Conservation (phyloP, 1,139 yeast genomes). For the Ogataea hybrid region DNA sequence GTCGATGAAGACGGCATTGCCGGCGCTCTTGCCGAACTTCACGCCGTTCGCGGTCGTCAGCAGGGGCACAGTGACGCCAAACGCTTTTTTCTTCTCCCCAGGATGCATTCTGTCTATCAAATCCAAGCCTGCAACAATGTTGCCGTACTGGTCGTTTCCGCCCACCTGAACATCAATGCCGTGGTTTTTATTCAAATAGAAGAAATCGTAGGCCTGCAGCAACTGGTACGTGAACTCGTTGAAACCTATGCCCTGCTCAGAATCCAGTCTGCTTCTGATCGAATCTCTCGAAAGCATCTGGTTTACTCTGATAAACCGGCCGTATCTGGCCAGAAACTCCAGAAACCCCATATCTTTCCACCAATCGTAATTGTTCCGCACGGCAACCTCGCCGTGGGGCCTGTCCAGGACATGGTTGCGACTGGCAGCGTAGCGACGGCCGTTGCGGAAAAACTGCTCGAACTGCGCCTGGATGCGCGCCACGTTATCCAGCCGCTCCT, state of each 20-base stretch:
- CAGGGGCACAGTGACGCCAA: conserved; percentile 87
- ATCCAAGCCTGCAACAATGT: conserved; percentile 94
- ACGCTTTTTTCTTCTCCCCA: conserved; percentile 37
- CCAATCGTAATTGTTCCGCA: conserved; percentile 72
- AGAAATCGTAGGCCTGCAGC: conserved; percentile 91
- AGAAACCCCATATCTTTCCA: conserved; percentile 77
- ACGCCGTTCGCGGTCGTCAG: conserved; percentile 88
- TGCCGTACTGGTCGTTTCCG: conserved; percentile 99
- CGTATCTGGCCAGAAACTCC: conserved; percentile 74
- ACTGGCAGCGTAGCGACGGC: conserved; percentile 57
- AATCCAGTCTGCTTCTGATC: conserved; percentile 66
- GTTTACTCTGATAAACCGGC: conserved; percentile 75
- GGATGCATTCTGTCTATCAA: conserved; percentile 60
- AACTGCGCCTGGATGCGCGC: conserved; percentile 61
- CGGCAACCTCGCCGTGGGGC: conserved; percentile 41
- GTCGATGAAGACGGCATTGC: conserved; percentile 91
- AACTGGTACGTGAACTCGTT: conserved; percentile 93
- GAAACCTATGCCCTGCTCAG: conserved; percentile 80
- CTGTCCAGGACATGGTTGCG: conserved; percentile 42
- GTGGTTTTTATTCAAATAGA: conserved; percentile 64
- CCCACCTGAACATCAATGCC: conserved; percentile 81
- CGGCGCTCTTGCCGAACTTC: conserved; percentile 96
- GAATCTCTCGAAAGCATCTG: conserved; percentile 91
- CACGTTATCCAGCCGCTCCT: conserved; percentile 58
- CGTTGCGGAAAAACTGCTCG: conserved; percentile 55